A percentile compares a stretch with the other conserved stretches of the same genome.
Conservation (phyloP, 768 basidiomycete genomes). For the Artomyces pyxidatus region DNA sequence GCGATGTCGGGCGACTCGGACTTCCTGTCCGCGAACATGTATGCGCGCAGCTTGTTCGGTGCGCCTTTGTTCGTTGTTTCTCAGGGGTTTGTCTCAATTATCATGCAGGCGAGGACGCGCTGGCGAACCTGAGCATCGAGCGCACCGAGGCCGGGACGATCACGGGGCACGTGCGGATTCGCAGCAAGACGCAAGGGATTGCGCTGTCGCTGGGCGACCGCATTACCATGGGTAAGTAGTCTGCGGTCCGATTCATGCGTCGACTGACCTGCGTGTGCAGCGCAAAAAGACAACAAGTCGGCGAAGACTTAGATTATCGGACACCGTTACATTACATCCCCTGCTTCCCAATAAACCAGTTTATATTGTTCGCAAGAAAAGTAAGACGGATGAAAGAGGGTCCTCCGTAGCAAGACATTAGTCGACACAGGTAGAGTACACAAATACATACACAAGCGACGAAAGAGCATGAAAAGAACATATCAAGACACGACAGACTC, state of each 20-base stretch:
- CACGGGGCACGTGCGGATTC: slow-evolving; percentile 90
- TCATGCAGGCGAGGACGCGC: slow-evolving; percentile 78
- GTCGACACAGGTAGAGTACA: not conserved
- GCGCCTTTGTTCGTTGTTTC: slow-evolving; percentile 19
- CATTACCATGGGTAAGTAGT: slow-evolving; percentile 52
- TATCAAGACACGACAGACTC: not conserved
- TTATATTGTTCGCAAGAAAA: slow-evolving; percentile 1
- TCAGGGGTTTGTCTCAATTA: slow-evolving; percentile 3
- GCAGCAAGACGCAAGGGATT: slow-evolving; percentile 97
- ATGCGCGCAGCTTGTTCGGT: slow-evolving; percentile 92
- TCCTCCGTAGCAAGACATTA: not conserved
- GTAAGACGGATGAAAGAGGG: not conserved
- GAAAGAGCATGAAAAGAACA: not conserved
- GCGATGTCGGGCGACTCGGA: slow-evolving; percentile 92
- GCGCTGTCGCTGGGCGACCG: slow-evolving; percentile 90
- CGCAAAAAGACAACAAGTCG: slow-evolving; percentile 13
- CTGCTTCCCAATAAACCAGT: not conserved
- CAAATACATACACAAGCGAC: not conserved
- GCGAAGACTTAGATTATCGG: slow-evolving; percentile 9
- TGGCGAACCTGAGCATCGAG: slow-evolving; percentile 93
- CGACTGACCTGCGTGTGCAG: slow-evolving; percentile 2
- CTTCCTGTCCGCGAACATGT: slow-evolving; percentile 95
- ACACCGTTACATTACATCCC: not conserved
- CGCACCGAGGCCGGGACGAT: slow-evolving; percentile 74
- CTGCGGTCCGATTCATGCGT: too few relatives aligned